These are phyloP conservation scores for Millerozyma miso DNA, from an alignment of 805 yeast genomes.

Conservation along the genomic window DNA sequence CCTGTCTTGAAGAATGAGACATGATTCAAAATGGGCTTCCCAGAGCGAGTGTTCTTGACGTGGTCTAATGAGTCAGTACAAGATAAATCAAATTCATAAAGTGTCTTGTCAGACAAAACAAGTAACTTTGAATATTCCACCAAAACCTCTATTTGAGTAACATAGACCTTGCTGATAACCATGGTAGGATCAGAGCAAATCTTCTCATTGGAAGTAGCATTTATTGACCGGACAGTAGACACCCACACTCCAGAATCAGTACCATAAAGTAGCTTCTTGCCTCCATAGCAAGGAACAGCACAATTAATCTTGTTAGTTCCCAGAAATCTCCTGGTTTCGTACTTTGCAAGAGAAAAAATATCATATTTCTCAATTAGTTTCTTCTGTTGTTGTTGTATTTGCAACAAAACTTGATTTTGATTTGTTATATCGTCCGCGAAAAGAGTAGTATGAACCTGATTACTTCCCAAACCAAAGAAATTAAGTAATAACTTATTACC, in stretches of 20 bases:
- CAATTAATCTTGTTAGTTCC: slow-evolving; percentile 77
- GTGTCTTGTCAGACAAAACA: slow-evolving; percentile 74
- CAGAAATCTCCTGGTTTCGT: slow-evolving; percentile 73
- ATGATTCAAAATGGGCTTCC: slow-evolving; percentile 80
- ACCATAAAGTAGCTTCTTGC: slow-evolving; percentile 83
- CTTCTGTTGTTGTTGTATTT: slow-evolving; percentile 74
- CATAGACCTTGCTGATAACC: slow-evolving; percentile 69
- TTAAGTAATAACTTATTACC: slow-evolving; percentile 45
- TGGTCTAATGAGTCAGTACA: slow-evolving; percentile 47
- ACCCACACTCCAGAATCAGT: slow-evolving; percentile 89
- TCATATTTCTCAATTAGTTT: slow-evolving; percentile 68
- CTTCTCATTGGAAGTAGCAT: slow-evolving; percentile 44
- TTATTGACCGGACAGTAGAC: slow-evolving; percentile 60
- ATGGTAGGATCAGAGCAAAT: slow-evolving; percentile 69
- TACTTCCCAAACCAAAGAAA: slow-evolving; percentile 49
- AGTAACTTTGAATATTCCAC: slow-evolving; percentile 86
- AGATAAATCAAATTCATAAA: slow-evolving; percentile 69
- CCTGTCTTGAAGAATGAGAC: slow-evolving; percentile 90
- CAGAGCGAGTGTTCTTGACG: slow-evolving; percentile 53
- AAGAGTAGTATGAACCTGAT: slow-evolving; percentile 50
- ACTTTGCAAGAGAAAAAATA: slow-evolving; percentile 71
- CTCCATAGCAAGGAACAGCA: slow-evolving; percentile 92
- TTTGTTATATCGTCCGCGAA: slow-evolving; percentile 53
- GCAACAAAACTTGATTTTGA: slow-evolving; percentile 76
- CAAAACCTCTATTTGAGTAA: slow-evolving; percentile 84